These are phyloP conservation scores for Amanita muscaria DNA, from an alignment of 768 basidiomycete species.

Conservation along the genomic window DNA sequence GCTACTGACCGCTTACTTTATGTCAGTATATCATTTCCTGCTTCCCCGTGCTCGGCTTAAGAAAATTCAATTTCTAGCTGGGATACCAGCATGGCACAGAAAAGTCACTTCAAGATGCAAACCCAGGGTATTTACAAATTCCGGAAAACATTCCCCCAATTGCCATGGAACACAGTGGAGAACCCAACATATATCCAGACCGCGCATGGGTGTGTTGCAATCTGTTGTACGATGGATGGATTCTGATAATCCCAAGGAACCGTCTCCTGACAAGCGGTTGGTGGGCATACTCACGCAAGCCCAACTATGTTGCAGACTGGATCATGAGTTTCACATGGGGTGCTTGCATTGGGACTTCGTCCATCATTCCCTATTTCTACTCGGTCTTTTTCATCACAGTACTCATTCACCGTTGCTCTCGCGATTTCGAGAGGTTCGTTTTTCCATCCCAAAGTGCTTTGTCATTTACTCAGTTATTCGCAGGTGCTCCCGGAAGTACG, in stretches of 20 bases:
- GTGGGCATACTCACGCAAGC: conserved; percentile 94
- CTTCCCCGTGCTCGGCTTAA: conserved; percentile 5
- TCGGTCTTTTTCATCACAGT: conserved; percentile 94
- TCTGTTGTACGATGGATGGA: background rate
- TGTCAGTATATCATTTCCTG: conserved; percentile 42
- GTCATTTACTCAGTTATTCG: background rate
- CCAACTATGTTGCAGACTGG: conserved; percentile 96
- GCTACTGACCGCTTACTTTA: conserved; percentile 76
- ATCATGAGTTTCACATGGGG: conserved; percentile 81
- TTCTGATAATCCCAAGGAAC: conserved; percentile 41
- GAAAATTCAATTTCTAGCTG: conserved; percentile 46
- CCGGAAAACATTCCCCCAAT: conserved; percentile 90
- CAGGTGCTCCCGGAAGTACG: conserved; percentile 83
- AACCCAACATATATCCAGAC: conserved; percentile 93
- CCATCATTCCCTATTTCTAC: conserved; percentile 93
- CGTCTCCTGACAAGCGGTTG: conserved; percentile 87
- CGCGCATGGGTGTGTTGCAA: conserved; percentile 63
- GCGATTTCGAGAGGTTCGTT: conserved; percentile 86
- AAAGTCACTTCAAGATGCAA: conserved; percentile 97
- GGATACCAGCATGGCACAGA: conserved; percentile 94
- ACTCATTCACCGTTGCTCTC: conserved; percentile 80
- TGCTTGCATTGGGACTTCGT: conserved; percentile 61
- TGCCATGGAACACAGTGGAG: conserved; percentile 72
- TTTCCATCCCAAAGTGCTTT: background rate
- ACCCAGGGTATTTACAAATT: conserved; percentile 78